Percentiles rank a stretch among this genome's conserved stretches.
Evolutionary conservation across 1,284 basidiomycete genomes (phyloP).

Genomic region (Pterulicium gracile): DNA sequence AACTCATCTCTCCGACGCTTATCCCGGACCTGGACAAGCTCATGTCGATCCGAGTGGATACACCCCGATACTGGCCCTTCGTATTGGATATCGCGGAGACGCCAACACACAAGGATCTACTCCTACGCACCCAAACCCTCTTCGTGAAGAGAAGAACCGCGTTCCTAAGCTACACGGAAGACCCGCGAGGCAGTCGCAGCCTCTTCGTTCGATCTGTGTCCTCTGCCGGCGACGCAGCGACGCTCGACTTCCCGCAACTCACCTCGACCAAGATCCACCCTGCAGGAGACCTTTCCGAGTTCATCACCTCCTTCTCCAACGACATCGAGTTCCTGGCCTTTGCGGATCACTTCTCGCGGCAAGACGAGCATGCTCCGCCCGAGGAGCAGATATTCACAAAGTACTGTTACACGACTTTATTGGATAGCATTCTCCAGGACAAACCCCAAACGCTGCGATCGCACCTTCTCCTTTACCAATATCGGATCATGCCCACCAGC

Average conservation of each 20-base stretch:
- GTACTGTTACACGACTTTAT: slow-evolving; percentile 68
- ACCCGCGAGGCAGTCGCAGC: slow-evolving; percentile 86
- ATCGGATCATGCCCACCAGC: slow-evolving; percentile 45
- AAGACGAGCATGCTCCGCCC: slow-evolving; percentile 13
- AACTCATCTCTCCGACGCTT: slow-evolving; percentile 84
- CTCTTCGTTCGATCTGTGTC: slow-evolving; percentile 75
- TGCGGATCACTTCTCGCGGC: slow-evolving; percentile 61
- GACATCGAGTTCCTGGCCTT: slow-evolving; percentile 67
- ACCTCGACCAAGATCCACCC: slow-evolving; percentile 55
- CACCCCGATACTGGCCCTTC: slow-evolving; percentile 91
- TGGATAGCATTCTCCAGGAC: slow-evolving; percentile 85
- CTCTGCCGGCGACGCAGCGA: slow-evolving; percentile 65
- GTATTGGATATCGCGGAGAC: slow-evolving; percentile 65
- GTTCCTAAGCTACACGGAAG: slow-evolving; percentile 86
- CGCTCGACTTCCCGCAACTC: slow-evolving; percentile 72
- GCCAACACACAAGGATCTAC: slow-evolving; percentile 54
- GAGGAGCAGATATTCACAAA: slow-evolving; percentile 56
- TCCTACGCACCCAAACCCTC: slow-evolving; percentile 72
- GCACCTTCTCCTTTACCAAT: slow-evolving; percentile 63
- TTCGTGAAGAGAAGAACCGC: slow-evolving; percentile 90
- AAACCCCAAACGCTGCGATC: slow-evolving; percentile 70
- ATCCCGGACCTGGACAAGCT: slow-evolving; percentile 81
- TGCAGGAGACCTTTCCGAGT: slow-evolving; percentile 65
- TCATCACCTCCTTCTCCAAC: slow-evolving; percentile 79
- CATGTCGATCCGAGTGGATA: slow-evolving; percentile 75